phyloP scores from a whole-genome alignment of 805 yeast species.

The Metschnikowia arizonensis region DNA sequence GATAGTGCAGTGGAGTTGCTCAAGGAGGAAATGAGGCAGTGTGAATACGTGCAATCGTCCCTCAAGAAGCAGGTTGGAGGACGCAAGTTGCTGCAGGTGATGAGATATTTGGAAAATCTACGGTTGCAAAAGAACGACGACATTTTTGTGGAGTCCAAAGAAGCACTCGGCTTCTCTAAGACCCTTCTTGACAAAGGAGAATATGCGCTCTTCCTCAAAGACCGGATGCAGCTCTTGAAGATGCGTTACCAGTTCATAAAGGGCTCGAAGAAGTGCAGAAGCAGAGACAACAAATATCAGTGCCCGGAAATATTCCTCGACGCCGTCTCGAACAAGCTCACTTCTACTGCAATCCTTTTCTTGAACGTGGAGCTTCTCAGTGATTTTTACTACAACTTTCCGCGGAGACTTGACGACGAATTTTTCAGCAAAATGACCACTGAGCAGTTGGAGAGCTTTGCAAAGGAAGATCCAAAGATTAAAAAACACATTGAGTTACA shows the following conservation, averaged over 20 bases:
- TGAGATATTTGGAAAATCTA: conserved; percentile 61
- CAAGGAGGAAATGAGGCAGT: conserved; percentile 82
- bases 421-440: conserved; percentile 58
- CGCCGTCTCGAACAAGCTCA: conserved; percentile 85
- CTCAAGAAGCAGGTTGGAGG: conserved; percentile 76
- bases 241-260: conserved; percentile 70
- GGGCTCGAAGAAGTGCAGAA: conserved; percentile 69
- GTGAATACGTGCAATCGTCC: conserved; percentile 56
- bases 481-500: conserved; percentile 90
- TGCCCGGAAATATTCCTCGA: conserved; percentile 95
- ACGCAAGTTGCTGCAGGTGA: conserved; percentile 76
- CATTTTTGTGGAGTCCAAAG: conserved; percentile 47
- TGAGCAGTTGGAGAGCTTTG: conserved; percentile 83
- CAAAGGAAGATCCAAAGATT: conserved; percentile 90
- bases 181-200: conserved; percentile 72
- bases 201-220: conserved; percentile 75
- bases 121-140: conserved; percentile 31
- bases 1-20: conserved; percentile 71
- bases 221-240: conserved; percentile 63
- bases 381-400: conserved; percentile 94
- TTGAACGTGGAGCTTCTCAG: conserved; percentile 89
- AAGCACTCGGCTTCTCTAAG: conserved; percentile 80
- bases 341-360: conserved; percentile 89
- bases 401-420: conserved; percentile 82
- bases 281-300: conserved; percentile 74